A percentile compares a stretch with the other conserved stretches of the same genome.
Conservation (phyloP, 306 rosid species). For the Rosa persica region DNA sequence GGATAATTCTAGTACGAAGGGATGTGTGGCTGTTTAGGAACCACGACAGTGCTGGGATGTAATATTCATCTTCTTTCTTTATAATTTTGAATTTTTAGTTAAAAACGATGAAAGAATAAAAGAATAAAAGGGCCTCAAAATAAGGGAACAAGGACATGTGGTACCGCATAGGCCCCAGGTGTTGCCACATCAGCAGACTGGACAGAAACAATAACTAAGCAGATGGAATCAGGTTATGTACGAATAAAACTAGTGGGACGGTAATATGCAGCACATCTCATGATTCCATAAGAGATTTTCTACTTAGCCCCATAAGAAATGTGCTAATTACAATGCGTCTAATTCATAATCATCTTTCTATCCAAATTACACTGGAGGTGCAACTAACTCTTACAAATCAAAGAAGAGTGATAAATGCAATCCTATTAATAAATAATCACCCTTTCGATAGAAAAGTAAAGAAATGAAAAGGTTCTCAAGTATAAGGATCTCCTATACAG, state of each 20-base stretch:
- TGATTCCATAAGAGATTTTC: not conserved
- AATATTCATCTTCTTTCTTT: not conserved
- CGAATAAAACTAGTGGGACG: not conserved
- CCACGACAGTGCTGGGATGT: not conserved
- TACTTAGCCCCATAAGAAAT: not conserved
- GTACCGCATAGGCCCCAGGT: not conserved
- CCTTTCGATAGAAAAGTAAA: not conserved
- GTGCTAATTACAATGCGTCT: not conserved
- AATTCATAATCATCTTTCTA: not conserved
- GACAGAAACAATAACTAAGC: not conserved
- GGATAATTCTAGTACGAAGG: not conserved
- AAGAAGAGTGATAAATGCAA: not conserved
- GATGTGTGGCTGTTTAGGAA: not conserved
- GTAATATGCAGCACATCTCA: not conserved
- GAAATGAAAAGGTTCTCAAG: not conserved
- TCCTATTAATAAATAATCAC: not conserved
- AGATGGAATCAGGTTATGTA: not conserved
- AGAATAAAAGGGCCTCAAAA: not conserved
- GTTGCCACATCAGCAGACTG: not conserved
- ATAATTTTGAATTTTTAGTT: not conserved
- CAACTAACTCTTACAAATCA: not conserved
- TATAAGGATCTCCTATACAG: constrained; percentile 18
- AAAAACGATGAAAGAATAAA: not conserved
- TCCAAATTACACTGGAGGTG: not conserved
- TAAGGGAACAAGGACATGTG: not conserved